Conservation (phyloP, 73 alveolate genomes). For the Paramecium tetraurelia region DNA sequence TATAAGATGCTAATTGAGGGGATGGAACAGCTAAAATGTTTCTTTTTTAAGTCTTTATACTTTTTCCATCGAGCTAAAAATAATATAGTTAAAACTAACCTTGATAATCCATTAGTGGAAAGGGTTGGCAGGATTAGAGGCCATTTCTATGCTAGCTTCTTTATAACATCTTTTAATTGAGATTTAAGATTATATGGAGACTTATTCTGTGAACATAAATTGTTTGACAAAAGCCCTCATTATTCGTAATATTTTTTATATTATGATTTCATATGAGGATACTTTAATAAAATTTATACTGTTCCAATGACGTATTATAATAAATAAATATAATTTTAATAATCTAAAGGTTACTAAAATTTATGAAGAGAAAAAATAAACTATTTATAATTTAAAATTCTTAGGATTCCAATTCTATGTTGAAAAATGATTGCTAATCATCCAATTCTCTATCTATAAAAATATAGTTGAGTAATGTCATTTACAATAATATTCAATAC, state of each 20-base stretch:
- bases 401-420: background rate
- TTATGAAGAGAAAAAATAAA: background rate
- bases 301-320: background rate
- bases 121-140: background rate
- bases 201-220: background rate
- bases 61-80: slow-evolving; percentile 30
- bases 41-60: background rate
- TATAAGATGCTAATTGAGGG: background rate
- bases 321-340: background rate
- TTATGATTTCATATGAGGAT: background rate
- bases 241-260: background rate
- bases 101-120: background rate
- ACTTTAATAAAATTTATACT: background rate
- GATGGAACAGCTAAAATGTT: background rate
- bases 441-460: background rate
- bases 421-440: background rate
- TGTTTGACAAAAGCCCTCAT: background rate
- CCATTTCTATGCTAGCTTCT: background rate
- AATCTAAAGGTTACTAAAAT: background rate
- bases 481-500: too few relatives aligned
- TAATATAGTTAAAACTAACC: background rate
- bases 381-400: too few relatives aligned
- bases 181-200: background rate
- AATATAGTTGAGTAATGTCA: too few relatives aligned
- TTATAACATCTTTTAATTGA: background rate